A percentile compares a stretch with the other conserved stretches of the same genome.
These are phyloP conservation scores for Gossypium gossypioides DNA, from an alignment of 441 rosid genomes.

Conservation along the genomic window DNA sequence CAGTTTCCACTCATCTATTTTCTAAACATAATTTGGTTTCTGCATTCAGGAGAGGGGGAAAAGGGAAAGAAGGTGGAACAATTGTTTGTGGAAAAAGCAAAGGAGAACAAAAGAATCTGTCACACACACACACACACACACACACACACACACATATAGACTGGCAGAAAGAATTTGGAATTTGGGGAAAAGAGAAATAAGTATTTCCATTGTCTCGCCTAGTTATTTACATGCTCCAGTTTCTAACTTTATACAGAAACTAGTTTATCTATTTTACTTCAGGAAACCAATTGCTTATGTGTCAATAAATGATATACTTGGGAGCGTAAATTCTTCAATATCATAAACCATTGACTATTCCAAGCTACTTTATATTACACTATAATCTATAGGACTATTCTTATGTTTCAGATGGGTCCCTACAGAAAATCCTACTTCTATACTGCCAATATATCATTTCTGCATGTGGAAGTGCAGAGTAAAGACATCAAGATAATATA, in stretches of 20 bases:
- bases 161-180: not conserved
- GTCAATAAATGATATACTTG: not conserved
- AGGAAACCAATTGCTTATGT: not conserved
- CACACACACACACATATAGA: not conserved
- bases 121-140: not conserved
- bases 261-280: not conserved
- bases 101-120: not conserved
- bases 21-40: not conserved
- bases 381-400: not conserved
- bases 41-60: not conserved
- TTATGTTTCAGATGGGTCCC: not conserved
- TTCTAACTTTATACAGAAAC: not conserved
- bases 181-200: not conserved
- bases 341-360: not conserved
- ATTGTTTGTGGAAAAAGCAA: not conserved
- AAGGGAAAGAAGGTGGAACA: not conserved
- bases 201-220: not conserved
- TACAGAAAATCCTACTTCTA: not conserved
- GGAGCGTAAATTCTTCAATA: not conserved
- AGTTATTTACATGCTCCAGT: not conserved
- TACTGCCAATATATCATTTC: constrained; percentile 3
- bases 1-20: not conserved
- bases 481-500: constrained; percentile 12
- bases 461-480: not conserved
- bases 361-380: not conserved